These are phyloP conservation scores for Pluteus cervinus DNA, from an alignment of 768 basidiomycete species.

Conservation along the genomic window DNA sequence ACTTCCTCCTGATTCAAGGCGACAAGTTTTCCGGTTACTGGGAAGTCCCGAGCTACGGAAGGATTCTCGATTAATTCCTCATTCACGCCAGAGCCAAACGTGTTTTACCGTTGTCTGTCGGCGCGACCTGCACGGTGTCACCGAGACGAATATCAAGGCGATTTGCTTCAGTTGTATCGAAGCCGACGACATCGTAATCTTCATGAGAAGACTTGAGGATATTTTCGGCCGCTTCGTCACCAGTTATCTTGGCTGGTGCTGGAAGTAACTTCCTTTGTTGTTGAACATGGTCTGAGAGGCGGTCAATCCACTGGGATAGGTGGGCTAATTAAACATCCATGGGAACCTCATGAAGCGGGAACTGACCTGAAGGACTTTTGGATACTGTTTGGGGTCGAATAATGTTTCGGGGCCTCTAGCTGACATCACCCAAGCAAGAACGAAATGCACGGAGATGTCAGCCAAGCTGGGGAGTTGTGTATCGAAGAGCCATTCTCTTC, in stretches of 20 bases:
- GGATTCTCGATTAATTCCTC: too few relatives aligned
- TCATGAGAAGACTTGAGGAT: constrained; percentile 33
- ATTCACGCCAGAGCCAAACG: not conserved
- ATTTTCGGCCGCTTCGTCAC: constrained; percentile 34
- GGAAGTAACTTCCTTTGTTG: too few relatives aligned
- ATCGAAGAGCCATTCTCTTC: constrained; percentile 52
- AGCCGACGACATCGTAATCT: constrained; percentile 34
- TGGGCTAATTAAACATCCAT: constrained; percentile 2
- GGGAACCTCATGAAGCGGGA: not conserved
- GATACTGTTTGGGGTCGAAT: constrained; percentile 31
- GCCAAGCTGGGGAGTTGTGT: constrained; percentile 45
- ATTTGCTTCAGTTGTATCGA: constrained; percentile 36
- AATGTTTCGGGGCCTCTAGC: constrained; percentile 30
- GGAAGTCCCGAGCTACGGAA: constrained; percentile 28
- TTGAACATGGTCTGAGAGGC: constrained; percentile 31
- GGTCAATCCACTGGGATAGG: constrained; percentile 38
- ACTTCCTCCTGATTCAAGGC: constrained; percentile 42
- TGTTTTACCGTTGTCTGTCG: constrained; percentile 41
- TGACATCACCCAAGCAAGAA: constrained; percentile 35
- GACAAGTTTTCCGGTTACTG: constrained; percentile 44
- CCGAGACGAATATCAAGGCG: constrained; percentile 33
- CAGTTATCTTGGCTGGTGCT: constrained; percentile 24
- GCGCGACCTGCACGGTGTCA: constrained; percentile 34
- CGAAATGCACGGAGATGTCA: constrained; percentile 47
- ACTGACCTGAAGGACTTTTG: constrained; percentile 34